Evolutionary conservation across 306 rosid species (phyloP), one percentile per base, ranked within the genome.

Genomic region (Casuarina cunninghamiana): DNA sequence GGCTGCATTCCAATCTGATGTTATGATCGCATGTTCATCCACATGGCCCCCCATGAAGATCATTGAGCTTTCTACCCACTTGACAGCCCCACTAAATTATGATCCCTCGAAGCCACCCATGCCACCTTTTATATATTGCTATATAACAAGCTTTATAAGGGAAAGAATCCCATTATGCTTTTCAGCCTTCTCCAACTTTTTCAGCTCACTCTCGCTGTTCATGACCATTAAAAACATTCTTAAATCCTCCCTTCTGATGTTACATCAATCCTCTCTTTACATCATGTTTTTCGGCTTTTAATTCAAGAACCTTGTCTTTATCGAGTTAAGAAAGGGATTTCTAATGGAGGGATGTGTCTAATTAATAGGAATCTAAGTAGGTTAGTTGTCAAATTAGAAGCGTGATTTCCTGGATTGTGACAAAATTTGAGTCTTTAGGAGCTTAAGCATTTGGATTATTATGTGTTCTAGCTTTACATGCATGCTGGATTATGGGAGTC

Each of bases 21-120:
- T 74, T 58, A 77, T 81, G 69, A 78, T 78, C 48, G 68, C 83
- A 78, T 79, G 85, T 76, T 67, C 75, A 62, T 65, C 76, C 88
- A 84, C 83, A 85, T 85, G 88, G 85, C 81, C 84, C 83, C 83
- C 83, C 79, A 75, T 70, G 69, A 41, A 69, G 83, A 57, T 51
- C 80, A 74, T 70, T 72, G 10, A 68, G 72, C 81, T 75, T 73
- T 74, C 76, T 69, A 80, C 82, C 81, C 73, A 72, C 78, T 76
- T 19, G 61, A 83, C 81, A 57, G 19, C 78, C 70, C 71, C 66
- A 77, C 67, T 38, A 73, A 54, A 75, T 77, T 71, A 81, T 77
- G 61, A 81, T 50, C 81, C 53, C 81, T 54, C 67, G 55, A 76
- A 44, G 48, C 72, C 69, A 53, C 77, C 82, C 77, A 78, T 71